Evolutionary conservation across 768 basidiomycete species (phyloP).

Genomic region (Kwoniella sp.): DNA sequence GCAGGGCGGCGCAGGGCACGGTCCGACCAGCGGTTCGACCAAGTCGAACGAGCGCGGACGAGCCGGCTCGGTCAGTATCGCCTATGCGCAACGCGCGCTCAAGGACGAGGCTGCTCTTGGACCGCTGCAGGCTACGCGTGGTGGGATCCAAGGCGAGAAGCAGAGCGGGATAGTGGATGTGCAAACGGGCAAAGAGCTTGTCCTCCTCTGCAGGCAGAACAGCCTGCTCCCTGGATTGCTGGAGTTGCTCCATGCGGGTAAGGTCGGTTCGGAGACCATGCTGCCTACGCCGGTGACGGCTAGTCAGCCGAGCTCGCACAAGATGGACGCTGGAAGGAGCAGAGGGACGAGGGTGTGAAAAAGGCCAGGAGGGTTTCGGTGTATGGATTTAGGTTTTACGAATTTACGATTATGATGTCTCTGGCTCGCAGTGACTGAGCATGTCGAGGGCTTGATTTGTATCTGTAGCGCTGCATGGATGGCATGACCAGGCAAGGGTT

Average conservation of each 20-base stretch:
- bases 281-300: background rate
- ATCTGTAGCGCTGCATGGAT: no score
- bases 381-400: background rate
- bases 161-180: slow-evolving; percentile 65
- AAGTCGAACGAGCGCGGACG: slow-evolving; percentile 17
- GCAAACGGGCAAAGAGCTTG: slow-evolving; percentile 76
- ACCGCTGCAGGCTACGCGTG: slow-evolving; percentile 8
- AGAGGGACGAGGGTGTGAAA: slow-evolving; percentile 10
- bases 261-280: background rate
- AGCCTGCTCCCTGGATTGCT: slow-evolving; percentile 75
- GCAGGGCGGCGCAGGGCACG: background rate
- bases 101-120: slow-evolving; percentile 11
- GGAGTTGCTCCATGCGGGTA: slow-evolving; percentile 51
- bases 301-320: background rate
- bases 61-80: slow-evolving; percentile 20
- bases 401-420: no score
- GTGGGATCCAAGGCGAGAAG: slow-evolving; percentile 45
- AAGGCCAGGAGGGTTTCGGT: background rate
- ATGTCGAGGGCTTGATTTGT: no score
- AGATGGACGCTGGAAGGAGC: slow-evolving; percentile 3
- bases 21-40: background rate
- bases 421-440: no score
- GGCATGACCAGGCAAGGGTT: no score
- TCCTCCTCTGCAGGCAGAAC: slow-evolving; percentile 81
- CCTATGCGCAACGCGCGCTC: slow-evolving; percentile 37